Conservation (phyloP, 1,284 basidiomycete genomes). For the Sanghuangporus baumii region DNA sequence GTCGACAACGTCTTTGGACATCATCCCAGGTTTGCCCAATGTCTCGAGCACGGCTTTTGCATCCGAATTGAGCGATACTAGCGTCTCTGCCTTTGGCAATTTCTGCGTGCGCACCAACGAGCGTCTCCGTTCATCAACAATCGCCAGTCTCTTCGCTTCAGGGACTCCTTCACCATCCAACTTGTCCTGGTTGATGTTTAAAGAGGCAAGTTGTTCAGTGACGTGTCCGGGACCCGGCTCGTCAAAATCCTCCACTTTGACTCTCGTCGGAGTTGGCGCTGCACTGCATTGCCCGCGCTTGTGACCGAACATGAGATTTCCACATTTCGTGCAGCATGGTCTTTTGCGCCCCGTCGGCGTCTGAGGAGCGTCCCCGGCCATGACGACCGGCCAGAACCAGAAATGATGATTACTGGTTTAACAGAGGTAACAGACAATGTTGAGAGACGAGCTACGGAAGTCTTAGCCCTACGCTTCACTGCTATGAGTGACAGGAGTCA, state of each 20-base stretch:
- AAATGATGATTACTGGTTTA: neutral
- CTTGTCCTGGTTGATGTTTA: neutral
- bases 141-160: neutral
- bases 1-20: conserved; percentile 1
- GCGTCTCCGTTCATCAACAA: neutral
- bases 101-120: neutral
- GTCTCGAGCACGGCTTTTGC: conserved; percentile 10
- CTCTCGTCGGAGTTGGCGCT: neutral
- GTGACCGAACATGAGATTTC: conserved; percentile 16
- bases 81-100: conserved; percentile 2
- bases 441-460: no score
- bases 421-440: neutral
- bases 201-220: neutral
- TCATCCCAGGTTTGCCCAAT: conserved; percentile 10
- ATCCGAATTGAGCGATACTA: conserved; percentile 7
- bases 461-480: neutral
- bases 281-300: conserved; percentile 14
- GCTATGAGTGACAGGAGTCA: neutral
- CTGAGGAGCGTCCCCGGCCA: neutral
- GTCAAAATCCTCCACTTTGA: neutral
- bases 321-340: conserved; percentile 15
- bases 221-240: neutral
- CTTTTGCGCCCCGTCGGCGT: conserved; percentile 13
- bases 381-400: no score
- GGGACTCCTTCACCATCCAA: neutral